Conservation (phyloP, 108 stramenopile genomes). For the Cylindrotheca closterium region DNA sequence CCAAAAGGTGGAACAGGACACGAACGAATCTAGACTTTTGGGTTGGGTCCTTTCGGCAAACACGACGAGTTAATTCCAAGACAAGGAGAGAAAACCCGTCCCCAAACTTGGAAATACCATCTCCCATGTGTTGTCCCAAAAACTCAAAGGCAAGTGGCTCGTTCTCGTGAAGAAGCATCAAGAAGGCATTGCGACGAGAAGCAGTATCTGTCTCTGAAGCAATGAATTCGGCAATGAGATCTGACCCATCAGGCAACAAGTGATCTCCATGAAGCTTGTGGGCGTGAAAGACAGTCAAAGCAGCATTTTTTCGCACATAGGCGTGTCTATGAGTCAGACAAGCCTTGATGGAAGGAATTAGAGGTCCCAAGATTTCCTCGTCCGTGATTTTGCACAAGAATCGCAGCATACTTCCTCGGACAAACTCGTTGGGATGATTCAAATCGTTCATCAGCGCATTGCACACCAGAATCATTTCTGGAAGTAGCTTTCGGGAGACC, state of each 20-base stretch:
- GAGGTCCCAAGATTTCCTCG: slow-evolving; percentile 95
- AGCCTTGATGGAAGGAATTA: slow-evolving; percentile 92
- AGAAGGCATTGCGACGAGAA: slow-evolving; percentile 96
- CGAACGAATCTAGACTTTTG: slow-evolving; percentile 98
- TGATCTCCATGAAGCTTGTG: slow-evolving; percentile 87
- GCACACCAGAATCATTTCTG: slow-evolving; percentile 98
- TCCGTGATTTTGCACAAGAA: slow-evolving; percentile 99
- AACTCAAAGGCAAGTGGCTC: slow-evolving; percentile 97
- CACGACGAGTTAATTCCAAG: slow-evolving; percentile 94
- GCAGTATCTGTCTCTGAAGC: slow-evolving; percentile 87
- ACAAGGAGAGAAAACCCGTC: slow-evolving; percentile 97
- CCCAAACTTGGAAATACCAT: slow-evolving; percentile 83
- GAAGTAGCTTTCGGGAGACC: slow-evolving; percentile 89
- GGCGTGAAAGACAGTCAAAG: slow-evolving; percentile 91
- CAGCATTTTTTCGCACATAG: slow-evolving; percentile 98
- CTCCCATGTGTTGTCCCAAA: slow-evolving; percentile 91
- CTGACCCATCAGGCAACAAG: slow-evolving; percentile 96
- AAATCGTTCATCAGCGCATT: slow-evolving; percentile 98
- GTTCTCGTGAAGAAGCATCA: slow-evolving; percentile 97
- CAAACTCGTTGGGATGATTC: slow-evolving; percentile 99
- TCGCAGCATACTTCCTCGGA: slow-evolving; percentile 97
- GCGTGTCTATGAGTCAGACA: slow-evolving; percentile 96
- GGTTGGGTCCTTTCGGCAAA: slow-evolving; percentile 93
- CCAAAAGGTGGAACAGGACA: slow-evolving; percentile 93
- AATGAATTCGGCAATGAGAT: slow-evolving; percentile 90